Conservation (phyloP, 352 stramenopile genomes). For the Lagenidium giganteum region DNA sequence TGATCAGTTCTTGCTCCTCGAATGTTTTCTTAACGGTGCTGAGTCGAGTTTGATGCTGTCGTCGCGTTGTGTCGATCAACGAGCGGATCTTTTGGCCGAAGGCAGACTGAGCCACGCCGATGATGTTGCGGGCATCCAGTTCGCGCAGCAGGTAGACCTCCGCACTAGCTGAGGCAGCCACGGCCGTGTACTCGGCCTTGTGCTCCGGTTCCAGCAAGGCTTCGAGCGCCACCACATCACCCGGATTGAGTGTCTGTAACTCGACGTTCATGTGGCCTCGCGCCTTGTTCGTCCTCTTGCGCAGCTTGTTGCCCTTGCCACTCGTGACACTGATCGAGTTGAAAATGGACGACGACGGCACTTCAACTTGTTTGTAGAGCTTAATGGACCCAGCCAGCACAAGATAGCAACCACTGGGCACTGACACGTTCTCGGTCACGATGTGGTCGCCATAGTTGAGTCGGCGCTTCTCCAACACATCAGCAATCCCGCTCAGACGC, state of each 20-base stretch:
- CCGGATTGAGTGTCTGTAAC: conserved; percentile 21
- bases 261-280: conserved; percentile 24
- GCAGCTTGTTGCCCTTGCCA: neutral
- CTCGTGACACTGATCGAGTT: too few relatives aligned
- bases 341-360: conserved; percentile 2
- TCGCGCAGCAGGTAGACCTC: conserved; percentile 39
- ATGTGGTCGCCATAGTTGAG: conserved; percentile 38
- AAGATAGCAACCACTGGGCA: conserved; percentile 25
- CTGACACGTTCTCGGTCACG: conserved; percentile 16
- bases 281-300: conserved; percentile 17
- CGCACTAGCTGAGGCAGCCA: conserved; percentile 27
- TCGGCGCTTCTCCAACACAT: conserved; percentile 34
- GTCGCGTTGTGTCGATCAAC: too few relatives aligned
- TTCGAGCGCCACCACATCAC: conserved; percentile 34
- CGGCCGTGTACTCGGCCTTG: conserved; percentile 16
- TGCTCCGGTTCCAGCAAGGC: conserved; percentile 19
- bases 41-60: neutral
- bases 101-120: conserved; percentile 14
- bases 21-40: conserved; percentile 1
- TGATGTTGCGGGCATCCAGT: conserved; percentile 13
- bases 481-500: conserved; percentile 29
- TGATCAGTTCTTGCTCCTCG: conserved; percentile 1
- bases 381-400: conserved; percentile 34
- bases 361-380: conserved; percentile 21
- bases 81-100: conserved; percentile 1